These are phyloP conservation scores for Neoboletus subvelutipes DNA, from an alignment of 768 basidiomycete species.

Conservation along the genomic window DNA sequence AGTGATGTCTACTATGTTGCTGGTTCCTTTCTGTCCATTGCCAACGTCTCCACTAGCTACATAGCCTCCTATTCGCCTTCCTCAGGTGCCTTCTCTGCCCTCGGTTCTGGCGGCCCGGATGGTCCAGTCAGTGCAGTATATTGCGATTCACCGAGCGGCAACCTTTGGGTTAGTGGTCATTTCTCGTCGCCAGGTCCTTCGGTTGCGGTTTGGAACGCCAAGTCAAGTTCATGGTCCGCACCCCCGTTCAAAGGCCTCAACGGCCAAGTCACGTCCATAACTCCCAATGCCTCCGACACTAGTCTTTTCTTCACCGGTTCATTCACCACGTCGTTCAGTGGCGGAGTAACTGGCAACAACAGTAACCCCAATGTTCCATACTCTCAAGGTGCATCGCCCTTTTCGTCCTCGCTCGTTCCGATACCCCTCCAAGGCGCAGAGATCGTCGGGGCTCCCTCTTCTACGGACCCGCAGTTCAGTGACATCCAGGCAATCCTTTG, in stretches of 20 bases:
- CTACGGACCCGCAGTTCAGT: slow-evolving; percentile 56
- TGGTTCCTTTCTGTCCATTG: slow-evolving; percentile 79
- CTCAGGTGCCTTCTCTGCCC: slow-evolving; percentile 53
- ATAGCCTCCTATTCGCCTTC: slow-evolving; percentile 73
- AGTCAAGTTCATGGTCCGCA: slow-evolving; percentile 65
- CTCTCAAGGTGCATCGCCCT: slow-evolving; percentile 78
- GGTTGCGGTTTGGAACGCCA: slow-evolving; percentile 71
- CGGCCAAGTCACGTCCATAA: slow-evolving; percentile 72
- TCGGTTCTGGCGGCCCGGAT: slow-evolving; percentile 70
- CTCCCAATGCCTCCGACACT: slow-evolving; percentile 63
- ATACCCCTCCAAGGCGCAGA: slow-evolving; percentile 63
- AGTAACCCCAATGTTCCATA: slow-evolving; percentile 86
- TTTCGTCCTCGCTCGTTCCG: slow-evolving; percentile 87
- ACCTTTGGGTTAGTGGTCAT: slow-evolving; percentile 77
- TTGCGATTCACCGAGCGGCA: slow-evolving; percentile 66
- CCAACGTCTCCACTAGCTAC: slow-evolving; percentile 59
- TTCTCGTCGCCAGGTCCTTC: slow-evolving; percentile 68
- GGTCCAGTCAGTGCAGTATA: slow-evolving; percentile 71
- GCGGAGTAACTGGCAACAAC: slow-evolving; percentile 50
- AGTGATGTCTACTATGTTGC: slow-evolving; percentile 73
- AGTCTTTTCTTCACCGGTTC: slow-evolving; percentile 88
- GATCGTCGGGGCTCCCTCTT: slow-evolving; percentile 60
- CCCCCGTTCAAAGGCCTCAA: slow-evolving; percentile 81
- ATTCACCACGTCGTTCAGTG: slow-evolving; percentile 74
- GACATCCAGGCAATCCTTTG: slow-evolving; percentile 76